Percentiles rank a stretch among this genome's conserved stretches.
These are phyloP conservation scores for Agapanthus africanus DNA, from an alignment of 106 monocot species.

Conservation along the genomic window DNA sequence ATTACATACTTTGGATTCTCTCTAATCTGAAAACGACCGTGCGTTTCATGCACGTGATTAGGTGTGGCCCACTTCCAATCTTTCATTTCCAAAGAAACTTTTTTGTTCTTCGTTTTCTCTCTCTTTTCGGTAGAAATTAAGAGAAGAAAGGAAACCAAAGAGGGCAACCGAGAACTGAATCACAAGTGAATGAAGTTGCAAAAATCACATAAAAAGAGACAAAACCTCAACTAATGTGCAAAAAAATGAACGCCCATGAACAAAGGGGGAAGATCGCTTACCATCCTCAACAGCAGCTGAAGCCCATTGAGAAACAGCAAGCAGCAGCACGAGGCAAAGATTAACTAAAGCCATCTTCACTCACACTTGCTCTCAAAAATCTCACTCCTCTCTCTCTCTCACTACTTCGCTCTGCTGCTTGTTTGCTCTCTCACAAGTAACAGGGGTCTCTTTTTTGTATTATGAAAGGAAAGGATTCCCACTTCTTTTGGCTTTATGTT, in stretches of 20 bases:
- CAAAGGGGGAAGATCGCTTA: conserved; percentile 4
- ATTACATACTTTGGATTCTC: neutral
- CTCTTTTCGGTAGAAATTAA: neutral
- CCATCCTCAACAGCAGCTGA: conserved; percentile 39
- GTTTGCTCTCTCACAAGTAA: neutral
- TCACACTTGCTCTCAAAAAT: neutral
- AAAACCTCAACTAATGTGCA: neutral
- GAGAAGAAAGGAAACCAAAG: neutral
- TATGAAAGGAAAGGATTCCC: conserved; percentile 12
- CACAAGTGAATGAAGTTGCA: neutral
- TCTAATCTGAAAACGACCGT: neutral
- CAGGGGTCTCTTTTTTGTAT: conserved; percentile 9
- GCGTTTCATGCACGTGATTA: neutral
- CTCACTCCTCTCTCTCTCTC: neutral
- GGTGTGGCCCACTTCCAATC: neutral
- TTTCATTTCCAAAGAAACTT: conserved; percentile 5
- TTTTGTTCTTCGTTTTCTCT: neutral
- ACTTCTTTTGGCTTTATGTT: conserved; percentile 35
- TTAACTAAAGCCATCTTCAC: conserved; percentile 3
- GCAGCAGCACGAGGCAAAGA: conserved; percentile 15
- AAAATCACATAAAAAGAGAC: neutral
- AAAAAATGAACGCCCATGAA: neutral
- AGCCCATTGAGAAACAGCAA: conserved; percentile 10
- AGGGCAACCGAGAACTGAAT: neutral
- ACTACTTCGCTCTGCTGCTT: neutral